Evolutionary conservation across 1,284 basidiomycete genomes (phyloP).

Genomic region (Ceratobasidium papillatum): DNA sequence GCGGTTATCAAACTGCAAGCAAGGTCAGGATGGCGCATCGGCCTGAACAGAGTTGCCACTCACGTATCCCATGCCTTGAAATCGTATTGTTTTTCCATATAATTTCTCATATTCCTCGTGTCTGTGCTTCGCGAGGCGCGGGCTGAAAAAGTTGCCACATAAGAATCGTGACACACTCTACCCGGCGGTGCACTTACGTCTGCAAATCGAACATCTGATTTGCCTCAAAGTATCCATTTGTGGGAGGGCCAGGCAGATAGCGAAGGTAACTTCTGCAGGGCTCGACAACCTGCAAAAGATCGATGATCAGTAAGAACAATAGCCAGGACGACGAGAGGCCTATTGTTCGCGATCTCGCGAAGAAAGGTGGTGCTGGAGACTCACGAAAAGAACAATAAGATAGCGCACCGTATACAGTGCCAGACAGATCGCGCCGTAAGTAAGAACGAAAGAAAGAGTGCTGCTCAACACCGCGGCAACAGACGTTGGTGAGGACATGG

Average conservation of each 20-base stretch:
- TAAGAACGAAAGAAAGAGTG: slow-evolving; percentile 31
- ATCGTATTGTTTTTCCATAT: slow-evolving; percentile 40
- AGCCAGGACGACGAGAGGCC: background rate
- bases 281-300: slow-evolving; percentile 2
- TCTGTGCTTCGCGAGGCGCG: slow-evolving; percentile 2
- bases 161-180: background rate
- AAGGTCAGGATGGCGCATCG: background rate
- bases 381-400: slow-evolving; percentile 36
- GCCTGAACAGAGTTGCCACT: background rate
- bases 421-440: slow-evolving; percentile 34
- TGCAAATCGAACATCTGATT: slow-evolving; percentile 30
- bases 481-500: slow-evolving; percentile 10
- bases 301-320: slow-evolving; percentile 34
- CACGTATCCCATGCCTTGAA: slow-evolving; percentile 43
- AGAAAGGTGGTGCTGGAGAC: slow-evolving; percentile 11
- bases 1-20: slow-evolving; percentile 40
- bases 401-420: slow-evolving; percentile 24
- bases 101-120: slow-evolving; percentile 42
- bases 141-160: slow-evolving; percentile 37
- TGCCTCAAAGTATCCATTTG: slow-evolving; percentile 33
- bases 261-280: slow-evolving; percentile 35
- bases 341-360: slow-evolving; percentile 26
- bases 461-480: slow-evolving; percentile 16
- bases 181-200: slow-evolving; percentile 26
- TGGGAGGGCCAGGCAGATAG: slow-evolving; percentile 41